These are phyloP conservation scores for Singerocomus inundabilis DNA, from an alignment of 1,284 basidiomycete genomes.

Conservation along the genomic window DNA sequence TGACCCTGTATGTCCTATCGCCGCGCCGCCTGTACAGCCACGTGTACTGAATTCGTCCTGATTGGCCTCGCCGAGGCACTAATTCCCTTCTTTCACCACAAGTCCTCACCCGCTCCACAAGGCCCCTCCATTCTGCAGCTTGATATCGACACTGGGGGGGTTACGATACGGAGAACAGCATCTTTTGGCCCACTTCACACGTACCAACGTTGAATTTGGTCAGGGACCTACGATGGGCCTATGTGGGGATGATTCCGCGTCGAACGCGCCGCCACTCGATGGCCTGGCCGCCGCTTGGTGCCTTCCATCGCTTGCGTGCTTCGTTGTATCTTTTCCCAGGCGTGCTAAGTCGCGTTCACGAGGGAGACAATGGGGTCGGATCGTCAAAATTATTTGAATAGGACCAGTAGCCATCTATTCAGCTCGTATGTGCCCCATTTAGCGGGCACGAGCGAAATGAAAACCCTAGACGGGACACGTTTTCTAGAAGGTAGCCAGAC, in stretches of 20 bases:
- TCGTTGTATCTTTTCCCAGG: too few species aligned
- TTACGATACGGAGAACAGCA: too few species aligned
- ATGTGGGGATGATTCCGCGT: slow-evolving; percentile 14
- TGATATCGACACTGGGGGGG: too few species aligned
- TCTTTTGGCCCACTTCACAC: slow-evolving; percentile 4
- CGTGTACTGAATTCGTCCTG: background rate
- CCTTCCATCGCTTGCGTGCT: too few species aligned
- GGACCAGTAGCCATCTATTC: too few species aligned
- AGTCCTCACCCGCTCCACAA: background rate
- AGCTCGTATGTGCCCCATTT: background rate
- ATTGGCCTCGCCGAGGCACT: background rate
- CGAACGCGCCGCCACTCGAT: slow-evolving; percentile 9
- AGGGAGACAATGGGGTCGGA: slow-evolving; percentile 4
- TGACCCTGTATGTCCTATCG: background rate
- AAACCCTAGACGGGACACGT: too few species aligned
- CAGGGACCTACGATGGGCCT: background rate
- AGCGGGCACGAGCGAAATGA: background rate
- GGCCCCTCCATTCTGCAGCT: too few species aligned
- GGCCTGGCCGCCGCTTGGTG: slow-evolving; percentile 5
- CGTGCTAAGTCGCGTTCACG: too few species aligned
- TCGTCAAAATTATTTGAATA: too few species aligned
- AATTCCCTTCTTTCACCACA: background rate
- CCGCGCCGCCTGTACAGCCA: background rate
- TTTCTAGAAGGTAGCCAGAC: too few species aligned
- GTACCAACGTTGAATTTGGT: background rate